phyloP scores from a whole-genome alignment of 352 stramenopile species.

The Pythium apleroticum region DNA sequence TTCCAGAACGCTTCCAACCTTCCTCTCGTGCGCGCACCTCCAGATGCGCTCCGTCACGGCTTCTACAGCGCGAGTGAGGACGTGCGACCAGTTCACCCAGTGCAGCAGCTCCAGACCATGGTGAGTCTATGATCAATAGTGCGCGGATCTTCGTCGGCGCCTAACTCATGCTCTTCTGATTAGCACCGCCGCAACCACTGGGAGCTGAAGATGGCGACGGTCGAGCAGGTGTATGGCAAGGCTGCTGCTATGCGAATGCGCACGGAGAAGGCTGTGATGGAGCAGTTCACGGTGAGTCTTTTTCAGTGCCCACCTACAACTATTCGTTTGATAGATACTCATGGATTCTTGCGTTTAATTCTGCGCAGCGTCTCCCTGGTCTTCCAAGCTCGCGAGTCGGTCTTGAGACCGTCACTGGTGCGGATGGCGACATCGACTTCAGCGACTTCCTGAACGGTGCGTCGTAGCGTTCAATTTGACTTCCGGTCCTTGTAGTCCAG shows the following conservation, averaged over 20 bases:
- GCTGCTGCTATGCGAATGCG: conserved; percentile 86
- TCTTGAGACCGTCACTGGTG: conserved; percentile 77
- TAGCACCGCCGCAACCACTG: conserved; percentile 76
- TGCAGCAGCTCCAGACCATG: conserved; percentile 80
- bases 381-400: conserved; percentile 74
- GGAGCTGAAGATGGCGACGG: conserved; percentile 87
- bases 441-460: conserved; percentile 81
- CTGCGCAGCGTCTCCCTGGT: conserved; percentile 69
- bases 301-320: too few relatives aligned
- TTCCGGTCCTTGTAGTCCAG: too few relatives aligned
- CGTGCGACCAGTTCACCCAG: conserved; percentile 77
- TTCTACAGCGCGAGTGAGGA: conserved; percentile 85
- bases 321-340: background rate
- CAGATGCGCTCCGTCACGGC: conserved; percentile 77
- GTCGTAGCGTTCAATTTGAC: too few relatives aligned
- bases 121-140: conserved; percentile 27
- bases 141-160: too few relatives aligned
- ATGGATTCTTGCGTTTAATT: background rate
- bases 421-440: conserved; percentile 81
- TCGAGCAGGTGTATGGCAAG: conserved; percentile 89
- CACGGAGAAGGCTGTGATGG: conserved; percentile 85
- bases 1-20: conserved; percentile 67
- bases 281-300: conserved; percentile 70
- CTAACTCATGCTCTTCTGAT: background rate
- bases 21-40: conserved; percentile 77